Evolutionary conservation across 495 filamentous ascomycete species (phyloP).

Genomic region (Cetradonia linearis): DNA sequence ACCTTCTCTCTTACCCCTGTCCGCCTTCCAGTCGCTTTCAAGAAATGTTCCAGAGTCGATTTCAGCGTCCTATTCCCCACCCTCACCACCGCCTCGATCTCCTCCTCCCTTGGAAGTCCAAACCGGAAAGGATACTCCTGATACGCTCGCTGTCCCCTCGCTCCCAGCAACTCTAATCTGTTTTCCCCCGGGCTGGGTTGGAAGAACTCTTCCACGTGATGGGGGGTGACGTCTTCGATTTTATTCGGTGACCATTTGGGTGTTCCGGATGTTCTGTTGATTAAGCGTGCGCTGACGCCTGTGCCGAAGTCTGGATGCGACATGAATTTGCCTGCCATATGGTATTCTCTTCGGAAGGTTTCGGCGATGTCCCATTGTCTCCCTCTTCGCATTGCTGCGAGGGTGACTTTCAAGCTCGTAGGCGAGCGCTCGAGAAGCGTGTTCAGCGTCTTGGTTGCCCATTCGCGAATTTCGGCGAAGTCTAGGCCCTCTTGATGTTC

Average conservation of each 20-base stretch:
- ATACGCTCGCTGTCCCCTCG: slow-evolving; percentile 39
- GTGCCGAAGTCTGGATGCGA: slow-evolving; percentile 72
- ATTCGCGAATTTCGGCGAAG: slow-evolving; percentile 36
- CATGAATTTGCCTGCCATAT: slow-evolving; percentile 79
- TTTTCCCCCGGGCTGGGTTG: slow-evolving; percentile 35
- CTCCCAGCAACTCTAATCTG: slow-evolving; percentile 44
- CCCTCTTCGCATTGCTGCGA: slow-evolving; percentile 69
- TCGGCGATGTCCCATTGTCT: slow-evolving; percentile 63
- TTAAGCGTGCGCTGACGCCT: slow-evolving; percentile 68
- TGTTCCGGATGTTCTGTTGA: slow-evolving; percentile 49
- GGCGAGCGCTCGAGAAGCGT: slow-evolving; percentile 68
- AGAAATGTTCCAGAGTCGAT: slow-evolving; percentile 41
- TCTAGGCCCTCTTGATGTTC: not conserved
- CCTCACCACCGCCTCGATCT: slow-evolving; percentile 49
- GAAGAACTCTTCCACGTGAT: slow-evolving; percentile 53
- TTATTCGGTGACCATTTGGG: slow-evolving; percentile 63
- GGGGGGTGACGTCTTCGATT: slow-evolving; percentile 48
- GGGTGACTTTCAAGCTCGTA: slow-evolving; percentile 70
- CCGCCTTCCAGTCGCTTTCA: slow-evolving; percentile 37
- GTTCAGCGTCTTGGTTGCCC: slow-evolving; percentile 65
- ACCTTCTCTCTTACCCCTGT: slow-evolving; percentile 48
- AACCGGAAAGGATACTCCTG: slow-evolving; percentile 55
- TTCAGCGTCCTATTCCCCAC: slow-evolving; percentile 29
- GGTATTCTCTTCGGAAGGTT: slow-evolving; percentile 73
- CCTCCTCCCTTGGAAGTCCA: slow-evolving; percentile 65